phyloP scores from a whole-genome alignment of 192 early-diverging fungal species.

The Coemansia sp. region DNA sequence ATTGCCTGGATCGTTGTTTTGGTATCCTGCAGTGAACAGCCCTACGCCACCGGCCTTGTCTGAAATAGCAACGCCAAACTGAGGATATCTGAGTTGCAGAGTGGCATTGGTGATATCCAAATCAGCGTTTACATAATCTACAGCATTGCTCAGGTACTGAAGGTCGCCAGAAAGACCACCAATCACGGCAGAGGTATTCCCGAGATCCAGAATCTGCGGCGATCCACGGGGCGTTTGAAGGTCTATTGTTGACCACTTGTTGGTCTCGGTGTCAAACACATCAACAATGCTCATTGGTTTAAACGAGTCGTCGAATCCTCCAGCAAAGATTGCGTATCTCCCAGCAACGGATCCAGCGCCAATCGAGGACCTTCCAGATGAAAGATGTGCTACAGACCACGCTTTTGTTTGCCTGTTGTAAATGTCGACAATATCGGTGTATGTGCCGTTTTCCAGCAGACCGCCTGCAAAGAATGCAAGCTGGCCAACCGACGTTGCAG shows the following conservation, averaged over 20 bases:
- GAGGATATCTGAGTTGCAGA: slow-evolving; percentile 22
- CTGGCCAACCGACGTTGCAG: slow-evolving; percentile 31
- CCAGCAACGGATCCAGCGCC: slow-evolving; percentile 36
- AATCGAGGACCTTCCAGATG: slow-evolving; percentile 28
- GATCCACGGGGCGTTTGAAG: slow-evolving; percentile 26
- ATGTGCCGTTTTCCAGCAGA: slow-evolving; percentile 29
- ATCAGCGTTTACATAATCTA: slow-evolving; percentile 33
- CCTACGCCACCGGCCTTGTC: slow-evolving; percentile 25
- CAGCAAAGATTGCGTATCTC: slow-evolving; percentile 52
- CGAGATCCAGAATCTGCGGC: slow-evolving; percentile 39
- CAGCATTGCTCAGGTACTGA: slow-evolving; percentile 46
- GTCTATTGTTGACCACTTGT: slow-evolving; percentile 26
- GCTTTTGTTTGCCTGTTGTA: slow-evolving; percentile 27
- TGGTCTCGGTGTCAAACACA: slow-evolving; percentile 41
- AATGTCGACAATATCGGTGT: slow-evolving; percentile 46
- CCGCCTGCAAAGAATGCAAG: slow-evolving; percentile 52
- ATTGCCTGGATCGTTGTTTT: slow-evolving; percentile 48
- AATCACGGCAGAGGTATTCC: slow-evolving; percentile 21
- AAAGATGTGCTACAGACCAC: slow-evolving; percentile 38
- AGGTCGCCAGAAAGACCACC: slow-evolving; percentile 50
- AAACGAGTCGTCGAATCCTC: slow-evolving; percentile 38
- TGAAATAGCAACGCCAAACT: slow-evolving; percentile 33
- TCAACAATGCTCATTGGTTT: slow-evolving; percentile 39
- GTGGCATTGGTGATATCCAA: slow-evolving; percentile 16
- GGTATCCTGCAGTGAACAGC: slow-evolving; percentile 36